These are phyloP conservation scores for Termitomyces sp. DNA, from an alignment of 768 basidiomycete species.

Conservation along the genomic window DNA sequence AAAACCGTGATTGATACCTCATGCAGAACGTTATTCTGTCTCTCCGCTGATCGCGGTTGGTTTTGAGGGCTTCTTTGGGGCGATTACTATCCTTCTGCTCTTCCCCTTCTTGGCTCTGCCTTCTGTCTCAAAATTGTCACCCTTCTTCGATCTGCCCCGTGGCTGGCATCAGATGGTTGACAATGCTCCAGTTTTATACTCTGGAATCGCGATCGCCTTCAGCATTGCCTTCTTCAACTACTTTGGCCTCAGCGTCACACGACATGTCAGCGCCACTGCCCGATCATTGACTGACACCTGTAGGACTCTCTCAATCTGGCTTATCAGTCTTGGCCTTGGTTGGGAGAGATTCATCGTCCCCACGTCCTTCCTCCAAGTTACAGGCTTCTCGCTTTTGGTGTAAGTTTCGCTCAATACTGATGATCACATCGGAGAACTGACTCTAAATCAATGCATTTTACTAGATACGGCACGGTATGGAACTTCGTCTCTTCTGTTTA, in stretches of 20 bases:
- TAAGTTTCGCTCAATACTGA: constrained; percentile 33
- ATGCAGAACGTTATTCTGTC: constrained; percentile 62
- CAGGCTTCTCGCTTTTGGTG: constrained; percentile 86
- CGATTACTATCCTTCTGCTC: constrained; percentile 68
- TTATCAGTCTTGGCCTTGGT: constrained; percentile 80
- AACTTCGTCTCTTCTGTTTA: constrained; percentile 5
- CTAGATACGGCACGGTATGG: constrained; percentile 80
- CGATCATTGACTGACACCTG: constrained; percentile 92
- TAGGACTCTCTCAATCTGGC: constrained; percentile 94
- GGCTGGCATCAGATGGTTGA: constrained; percentile 88
- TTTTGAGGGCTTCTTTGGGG: constrained; percentile 90
- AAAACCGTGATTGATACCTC: not conserved
- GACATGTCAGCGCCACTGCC: constrained; percentile 88
- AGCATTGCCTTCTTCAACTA: constrained; percentile 83
- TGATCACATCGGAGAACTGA: constrained; percentile 1
- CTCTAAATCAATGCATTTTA: not conserved
- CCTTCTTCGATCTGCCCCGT: constrained; percentile 83
- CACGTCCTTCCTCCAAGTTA: constrained; percentile 73
- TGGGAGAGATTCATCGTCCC: constrained; percentile 88
- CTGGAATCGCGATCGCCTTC: constrained; percentile 64
- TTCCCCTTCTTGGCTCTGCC: constrained; percentile 78
- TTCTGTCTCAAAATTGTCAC: constrained; percentile 52
- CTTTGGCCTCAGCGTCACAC: constrained; percentile 90
- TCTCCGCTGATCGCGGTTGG: constrained; percentile 91
- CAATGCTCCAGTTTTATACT: constrained; percentile 65